phyloP scores from a whole-genome alignment of 164 flowering plant genomes.

The Cinnamomum chago region DNA sequence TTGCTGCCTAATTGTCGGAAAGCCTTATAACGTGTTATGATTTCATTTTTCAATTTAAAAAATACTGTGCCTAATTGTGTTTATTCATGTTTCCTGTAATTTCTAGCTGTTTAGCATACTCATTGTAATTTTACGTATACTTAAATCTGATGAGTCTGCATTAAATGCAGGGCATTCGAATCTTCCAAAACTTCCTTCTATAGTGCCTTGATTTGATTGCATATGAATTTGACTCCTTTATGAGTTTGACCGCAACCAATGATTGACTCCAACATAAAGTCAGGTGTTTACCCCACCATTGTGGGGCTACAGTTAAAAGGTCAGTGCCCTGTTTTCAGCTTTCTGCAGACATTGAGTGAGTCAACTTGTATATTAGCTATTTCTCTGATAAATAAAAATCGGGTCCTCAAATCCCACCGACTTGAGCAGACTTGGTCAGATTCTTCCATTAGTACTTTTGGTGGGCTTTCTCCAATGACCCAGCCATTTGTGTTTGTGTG shows the following conservation, averaged over 20 bases:
- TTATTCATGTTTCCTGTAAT: background rate
- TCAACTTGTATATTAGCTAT: background rate
- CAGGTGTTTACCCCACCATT: background rate
- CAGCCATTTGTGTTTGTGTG: background rate
- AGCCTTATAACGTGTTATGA: background rate
- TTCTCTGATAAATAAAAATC: background rate
- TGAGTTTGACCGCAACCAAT: background rate
- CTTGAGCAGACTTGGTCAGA: background rate
- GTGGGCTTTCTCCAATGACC: background rate
- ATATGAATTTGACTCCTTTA: background rate
- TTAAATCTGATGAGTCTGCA: background rate
- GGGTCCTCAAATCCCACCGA: background rate
- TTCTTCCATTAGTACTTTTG: background rate
- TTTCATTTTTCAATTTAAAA: background rate
- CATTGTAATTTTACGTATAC: conserved; percentile 8
- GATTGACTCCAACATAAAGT: background rate
- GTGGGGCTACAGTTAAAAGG: background rate
- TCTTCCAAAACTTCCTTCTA: conserved; percentile 74
- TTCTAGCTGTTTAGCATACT: background rate
- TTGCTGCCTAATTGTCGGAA: background rate
- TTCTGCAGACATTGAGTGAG: background rate
- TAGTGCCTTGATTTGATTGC: conserved; percentile 9
- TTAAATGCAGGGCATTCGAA: conserved; percentile 64
- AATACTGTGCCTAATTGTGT: background rate
- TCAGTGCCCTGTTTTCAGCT: conserved; percentile 1